Conservation (phyloP, 306 rosid species). For the Mucuna pruriens region DNA sequence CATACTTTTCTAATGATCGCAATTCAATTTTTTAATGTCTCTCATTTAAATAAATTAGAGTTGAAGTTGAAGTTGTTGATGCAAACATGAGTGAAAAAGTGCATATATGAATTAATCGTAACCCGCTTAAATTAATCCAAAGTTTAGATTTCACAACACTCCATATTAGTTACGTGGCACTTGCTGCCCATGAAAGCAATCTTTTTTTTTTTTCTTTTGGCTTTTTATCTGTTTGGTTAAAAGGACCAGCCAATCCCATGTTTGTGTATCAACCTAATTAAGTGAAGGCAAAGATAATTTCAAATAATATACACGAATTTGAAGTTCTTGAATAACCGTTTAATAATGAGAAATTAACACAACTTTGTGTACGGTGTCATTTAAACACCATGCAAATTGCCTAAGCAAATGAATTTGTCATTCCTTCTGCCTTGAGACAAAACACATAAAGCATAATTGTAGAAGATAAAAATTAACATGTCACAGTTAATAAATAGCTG, state of each 20-base stretch:
- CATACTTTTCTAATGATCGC: not conserved
- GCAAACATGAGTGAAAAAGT: constrained; percentile 10
- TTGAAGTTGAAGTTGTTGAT: not conserved
- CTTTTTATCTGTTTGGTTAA: not conserved
- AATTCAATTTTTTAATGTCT: not conserved
- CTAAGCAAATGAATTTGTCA: not conserved
- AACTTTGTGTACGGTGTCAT: not conserved
- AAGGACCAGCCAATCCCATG: not conserved
- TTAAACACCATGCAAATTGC: constrained; percentile 31
- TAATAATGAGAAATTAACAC: constrained; percentile 9
- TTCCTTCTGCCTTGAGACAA: not conserved
- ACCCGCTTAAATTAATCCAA: not conserved
- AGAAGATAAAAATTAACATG: not conserved
- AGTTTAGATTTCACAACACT: constrained; percentile 41
- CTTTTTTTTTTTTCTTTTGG: not conserved
- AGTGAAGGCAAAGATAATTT: not conserved
- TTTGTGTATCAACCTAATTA: constrained; percentile 1
- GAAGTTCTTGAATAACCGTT: not conserved
- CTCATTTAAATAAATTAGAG: not conserved
- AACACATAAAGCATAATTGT: not conserved
- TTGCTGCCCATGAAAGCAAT: constrained; percentile 35
- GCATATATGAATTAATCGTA: constrained; percentile 9
- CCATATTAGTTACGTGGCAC: not conserved
- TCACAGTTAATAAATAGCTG: no score
- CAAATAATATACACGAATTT: not conserved